These are phyloP conservation scores for Parietichytrium sp. DNA, from an alignment of 108 stramenopile genomes.

Conservation along the genomic window DNA sequence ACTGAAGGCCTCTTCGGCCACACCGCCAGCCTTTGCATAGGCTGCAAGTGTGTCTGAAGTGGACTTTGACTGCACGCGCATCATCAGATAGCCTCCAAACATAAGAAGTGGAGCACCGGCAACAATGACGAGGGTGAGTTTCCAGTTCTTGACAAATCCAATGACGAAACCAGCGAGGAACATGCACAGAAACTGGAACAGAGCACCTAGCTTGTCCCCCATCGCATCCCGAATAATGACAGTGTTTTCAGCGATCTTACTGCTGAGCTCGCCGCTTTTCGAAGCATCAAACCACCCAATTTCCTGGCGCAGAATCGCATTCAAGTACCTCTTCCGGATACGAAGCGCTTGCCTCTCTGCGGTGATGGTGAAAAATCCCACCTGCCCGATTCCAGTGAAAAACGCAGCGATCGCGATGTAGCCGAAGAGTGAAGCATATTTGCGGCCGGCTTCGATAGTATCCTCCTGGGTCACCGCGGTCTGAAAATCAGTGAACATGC, in stretches of 20 bases:
- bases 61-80: conserved; percentile 41
- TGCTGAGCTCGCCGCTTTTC: neutral
- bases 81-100: conserved; percentile 45
- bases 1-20: conserved; percentile 69
- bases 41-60: conserved; percentile 54
- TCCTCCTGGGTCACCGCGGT: too few species aligned
- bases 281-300: neutral
- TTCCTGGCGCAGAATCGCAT: conserved; percentile 43
- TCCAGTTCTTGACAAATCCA: conserved; percentile 58
- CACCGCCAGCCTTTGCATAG: conserved; percentile 66
- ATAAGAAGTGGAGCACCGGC: conserved; percentile 62
- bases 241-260: conserved; percentile 34
- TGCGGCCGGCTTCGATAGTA: conserved; percentile 15
- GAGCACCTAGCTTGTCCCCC: conserved; percentile 47
- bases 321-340: conserved; percentile 47
- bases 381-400: neutral
- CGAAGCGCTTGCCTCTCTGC: conserved; percentile 45
- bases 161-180: conserved; percentile 54
- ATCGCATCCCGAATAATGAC: conserved; percentile 48
- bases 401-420: neutral
- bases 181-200: conserved; percentile 39
- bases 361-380: neutral
- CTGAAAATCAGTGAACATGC: conserved; percentile 22
- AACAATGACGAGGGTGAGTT: conserved; percentile 62
- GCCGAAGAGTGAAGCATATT: conserved; percentile 1